A percentile compares a stretch with the other conserved stretches of the same genome.
Evolutionary conservation across 2,329 filamentous ascomycete species (phyloP).

Genomic region (Hypomyces rosellus): DNA sequence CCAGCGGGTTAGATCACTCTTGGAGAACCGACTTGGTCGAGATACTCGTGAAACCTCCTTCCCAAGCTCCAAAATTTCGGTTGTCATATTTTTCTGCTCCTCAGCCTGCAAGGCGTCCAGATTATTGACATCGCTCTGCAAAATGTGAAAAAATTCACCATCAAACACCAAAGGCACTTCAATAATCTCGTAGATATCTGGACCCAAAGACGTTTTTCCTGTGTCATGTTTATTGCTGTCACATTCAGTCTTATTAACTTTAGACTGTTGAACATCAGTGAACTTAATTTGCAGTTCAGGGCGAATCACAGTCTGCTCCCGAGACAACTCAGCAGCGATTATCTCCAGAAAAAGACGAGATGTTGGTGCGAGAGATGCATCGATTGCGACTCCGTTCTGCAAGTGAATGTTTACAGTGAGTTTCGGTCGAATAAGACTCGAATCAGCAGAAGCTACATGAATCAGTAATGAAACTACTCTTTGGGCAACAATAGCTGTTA

Average conservation of each 20-base stretch:
- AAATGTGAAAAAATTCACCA: constrained; percentile 69
- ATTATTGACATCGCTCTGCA: constrained; percentile 64
- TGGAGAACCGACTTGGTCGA: constrained; percentile 55
- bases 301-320: constrained; percentile 5
- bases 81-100: constrained; percentile 58
- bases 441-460: constrained; percentile 29
- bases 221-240: neutral
- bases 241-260: neutral
- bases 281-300: neutral
- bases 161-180: constrained; percentile 74
- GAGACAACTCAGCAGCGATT: constrained; percentile 42
- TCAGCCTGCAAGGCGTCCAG: constrained; percentile 61
- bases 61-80: constrained; percentile 59
- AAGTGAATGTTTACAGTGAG: constrained; percentile 64
- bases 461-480: neutral
- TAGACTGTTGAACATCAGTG: neutral
- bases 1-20: constrained; percentile 68
- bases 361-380: constrained; percentile 59
- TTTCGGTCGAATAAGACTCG: constrained; percentile 54
- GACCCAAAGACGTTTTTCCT: too few relatives aligned
- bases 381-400: constrained; percentile 58
- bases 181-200: constrained; percentile 34
- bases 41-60: constrained; percentile 58
- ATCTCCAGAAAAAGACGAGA: constrained; percentile 59
- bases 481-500: neutral